Evolutionary conservation across 2,329 filamentous ascomycete species (phyloP), one percentile per base, ranked within the genome.

Genomic region (Penicillium concentricum): DNA sequence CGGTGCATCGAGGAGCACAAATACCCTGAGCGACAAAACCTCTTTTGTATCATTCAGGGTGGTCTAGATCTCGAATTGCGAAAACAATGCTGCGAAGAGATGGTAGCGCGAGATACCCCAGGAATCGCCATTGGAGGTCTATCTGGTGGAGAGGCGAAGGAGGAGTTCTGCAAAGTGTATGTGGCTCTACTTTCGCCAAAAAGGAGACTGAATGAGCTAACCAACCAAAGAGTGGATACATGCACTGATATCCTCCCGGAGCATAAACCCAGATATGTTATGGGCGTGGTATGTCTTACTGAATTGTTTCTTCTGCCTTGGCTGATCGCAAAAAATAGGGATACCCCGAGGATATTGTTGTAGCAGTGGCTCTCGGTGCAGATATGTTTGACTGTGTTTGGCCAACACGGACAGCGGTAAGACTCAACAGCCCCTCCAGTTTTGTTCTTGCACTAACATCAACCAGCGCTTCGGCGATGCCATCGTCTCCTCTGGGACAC

Each of bases 321-420:
- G 22, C 41, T 56, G 41, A 56, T 35, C n/a, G 34, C 7, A 18
- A 34, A 18, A 13, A 26, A 51, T 13, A 84, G 82, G 92, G 94
- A 13, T 99, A 97, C 74, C 94, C 94, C 1, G 94, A 97, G 77
- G 94, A 99, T 70, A 81, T 99, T 54, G 85, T 99, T 2, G 92
- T 99, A 38, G 95, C 91, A 51, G 87, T 97, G 4, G 94, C 94
- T 1, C 82, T 99, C 0, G 94, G 94, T 4, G 94, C 94, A 47
- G 94, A 99, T 76, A 99, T 99, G 94, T 99, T 99, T 72, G 94
- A 99, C 76, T 99, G 95, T 71, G 94, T 99, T 7, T 99, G 94
- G 94, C 95, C 94, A 1, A 97, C 94, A 5, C 83, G 94, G 52
- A 99, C 94, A 35, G 94, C 94, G 8, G 83, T 85, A 76, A 71